These are phyloP conservation scores for Orbilia javanica DNA, from an alignment of 2,329 filamentous ascomycete genomes.

Conservation along the genomic window DNA sequence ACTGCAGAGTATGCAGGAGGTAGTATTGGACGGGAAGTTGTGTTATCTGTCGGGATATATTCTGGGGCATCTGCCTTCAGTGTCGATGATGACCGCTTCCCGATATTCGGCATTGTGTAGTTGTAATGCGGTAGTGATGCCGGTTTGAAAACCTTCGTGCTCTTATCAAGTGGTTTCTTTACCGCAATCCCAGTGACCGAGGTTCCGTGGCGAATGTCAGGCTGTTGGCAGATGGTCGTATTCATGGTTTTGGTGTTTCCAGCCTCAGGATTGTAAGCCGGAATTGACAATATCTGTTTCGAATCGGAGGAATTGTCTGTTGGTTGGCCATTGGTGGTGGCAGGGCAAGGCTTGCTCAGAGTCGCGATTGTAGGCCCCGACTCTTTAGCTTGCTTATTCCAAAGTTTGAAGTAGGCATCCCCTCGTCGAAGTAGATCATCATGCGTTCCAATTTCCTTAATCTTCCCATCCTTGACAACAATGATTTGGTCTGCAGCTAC, in stretches of 20 bases:
- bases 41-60: slow-evolving; percentile 63
- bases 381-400: slow-evolving; percentile 72
- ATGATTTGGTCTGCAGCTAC: slow-evolving; percentile 77
- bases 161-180: not conserved
- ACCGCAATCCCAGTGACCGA: not conserved
- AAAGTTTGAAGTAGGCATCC: slow-evolving; percentile 75
- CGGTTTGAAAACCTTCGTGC: slow-evolving; percentile 48
- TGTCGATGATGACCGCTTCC: slow-evolving; percentile 57
- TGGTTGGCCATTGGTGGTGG: slow-evolving; percentile 37
- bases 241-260: slow-evolving; percentile 27
- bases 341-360: slow-evolving; percentile 28
- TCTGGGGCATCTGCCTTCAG: slow-evolving; percentile 66
- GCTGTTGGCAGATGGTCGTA: slow-evolving; percentile 48
- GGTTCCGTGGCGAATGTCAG: not conserved
- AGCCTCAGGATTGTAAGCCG: not conserved
- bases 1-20: slow-evolving; percentile 39
- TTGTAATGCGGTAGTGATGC: slow-evolving; percentile 52
- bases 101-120: slow-evolving; percentile 27
- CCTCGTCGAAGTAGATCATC: slow-evolving; percentile 71
- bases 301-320: slow-evolving; percentile 45
- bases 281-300: slow-evolving; percentile 48
- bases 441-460: slow-evolving; percentile 75
- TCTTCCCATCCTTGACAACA: slow-evolving; percentile 73
- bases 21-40: slow-evolving; percentile 7
- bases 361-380: slow-evolving; percentile 38